Base-by-base conservation (phyloP, 208 protist genomes). In the Angomonas ambiguus region DNA sequence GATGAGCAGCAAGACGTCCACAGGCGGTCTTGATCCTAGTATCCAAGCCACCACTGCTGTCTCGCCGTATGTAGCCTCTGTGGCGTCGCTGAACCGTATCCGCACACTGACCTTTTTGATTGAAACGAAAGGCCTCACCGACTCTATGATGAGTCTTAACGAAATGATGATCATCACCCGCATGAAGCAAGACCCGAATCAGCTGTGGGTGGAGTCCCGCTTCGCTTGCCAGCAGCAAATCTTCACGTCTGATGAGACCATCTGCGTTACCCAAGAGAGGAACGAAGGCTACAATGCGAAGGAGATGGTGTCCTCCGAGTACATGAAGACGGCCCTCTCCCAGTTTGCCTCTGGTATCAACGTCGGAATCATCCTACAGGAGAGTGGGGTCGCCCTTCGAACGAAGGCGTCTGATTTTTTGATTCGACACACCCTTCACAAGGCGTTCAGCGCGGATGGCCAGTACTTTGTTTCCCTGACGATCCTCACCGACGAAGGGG, bases 271-370 rank as follows among this genome's bases (percentile, higher is more conserved):
- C 0, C 16, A 0, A 28, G 65, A 20, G 0, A 56, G n/a, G 27
- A 42, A 11, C 32, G 4, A 5, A 33, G n/a, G 58, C 5, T 48
- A 32, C 53, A 77, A 77, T 35, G 55, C 51, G 49, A 55, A n/a
- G 41, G 8, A 30, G 0, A 32, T 77, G 3, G 25, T 31, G 2
- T 51, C 45, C 27, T 72, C 65, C 0, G 20, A 24, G 13, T 10
- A 73, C 31, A 61, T 82, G 55, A 48, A 53, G 32, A 65, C 51
- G 10, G 72, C 69, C 3, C 30, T 78, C 30, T 35, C 57, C 2
- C 58, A 58, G 11, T 78, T 70, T 24, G 34, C 77, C 2, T 63
- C 53, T 0, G 71, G 77, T 49, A 71, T 49, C 67, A 82, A 78
- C 66, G 59, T 67, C 13, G 25, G 71, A 2, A 24, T 82, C 38